Evolutionary conservation across 139 green algal genomes (phyloP), one percentile per base, ranked within the genome.

Genomic region (Chlamydomonas sphaeroides): DNA sequence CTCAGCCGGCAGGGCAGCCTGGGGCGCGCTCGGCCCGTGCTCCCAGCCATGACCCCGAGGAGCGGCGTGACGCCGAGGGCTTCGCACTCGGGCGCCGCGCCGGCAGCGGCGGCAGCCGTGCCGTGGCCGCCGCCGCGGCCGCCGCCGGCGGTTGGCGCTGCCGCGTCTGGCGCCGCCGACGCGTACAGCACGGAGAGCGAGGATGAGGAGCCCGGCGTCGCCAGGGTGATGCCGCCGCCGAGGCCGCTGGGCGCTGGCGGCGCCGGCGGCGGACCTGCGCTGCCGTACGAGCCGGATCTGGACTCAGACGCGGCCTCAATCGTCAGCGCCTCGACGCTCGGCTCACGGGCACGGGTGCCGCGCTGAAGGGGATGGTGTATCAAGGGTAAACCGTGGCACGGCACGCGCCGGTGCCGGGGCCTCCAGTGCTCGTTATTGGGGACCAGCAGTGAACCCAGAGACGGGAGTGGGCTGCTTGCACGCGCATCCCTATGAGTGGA

Each of bases 151-250:
- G 33, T 8, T 7, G 14, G n/a, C 35, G 35, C 33, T 11, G 65
- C 65, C 11, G 3, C 21, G 35, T 1, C 35, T 35, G 65, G 1
- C 1, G 25, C 5, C 0, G 26, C 10, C 25, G 25, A 25, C 1
- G 39, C 45, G 39, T 65, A 83, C 62, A 83, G 76, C 63, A 83
- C 76, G 1, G 76, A 73, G 26, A 83, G 76, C 45, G 76, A 83
- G 76, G 62, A 83, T 20, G 76, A 83, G 45, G 76, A 83, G 76
- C 45, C 66, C 32, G 76, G 76, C 3, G 76, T 83, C n/a, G 65
- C 33, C 32, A 48, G 28, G 7, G 5, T 66, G 25, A 62, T 33
- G 39, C 18, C n/a, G 63, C 26, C 30, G 17, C 23, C 36, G 57
- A 35, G 17, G 26, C 33, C 2, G n/a, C n/a, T n/a, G n/a, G n/a